phyloP scores from a whole-genome alignment of 2,329 filamentous ascomycete genomes.

The Epichloe elymi region DNA sequence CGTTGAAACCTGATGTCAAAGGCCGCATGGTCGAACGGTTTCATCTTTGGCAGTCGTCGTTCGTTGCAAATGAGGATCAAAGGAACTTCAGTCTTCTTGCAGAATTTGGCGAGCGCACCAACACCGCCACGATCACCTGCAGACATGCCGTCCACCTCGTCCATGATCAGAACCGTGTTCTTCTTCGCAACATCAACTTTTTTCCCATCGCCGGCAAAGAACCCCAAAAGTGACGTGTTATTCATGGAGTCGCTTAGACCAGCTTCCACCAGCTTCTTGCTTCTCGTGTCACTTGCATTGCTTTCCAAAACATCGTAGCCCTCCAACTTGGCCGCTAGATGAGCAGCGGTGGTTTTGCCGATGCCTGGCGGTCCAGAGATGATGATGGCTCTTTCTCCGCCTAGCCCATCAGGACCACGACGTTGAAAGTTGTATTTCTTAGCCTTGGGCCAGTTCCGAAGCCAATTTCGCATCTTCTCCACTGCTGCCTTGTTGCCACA shows the following conservation, averaged over 20 bases:
- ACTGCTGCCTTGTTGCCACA: conserved; percentile 89
- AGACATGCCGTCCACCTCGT: conserved; percentile 98
- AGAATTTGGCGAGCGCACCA: conserved; percentile 83
- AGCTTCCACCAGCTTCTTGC: conserved; percentile 86
- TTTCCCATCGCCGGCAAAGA: conserved; percentile 75
- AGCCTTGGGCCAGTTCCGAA: conserved; percentile 67
- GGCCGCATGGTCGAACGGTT: conserved; percentile 80
- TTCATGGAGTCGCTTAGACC: conserved; percentile 84
- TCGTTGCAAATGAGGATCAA: conserved; percentile 98
- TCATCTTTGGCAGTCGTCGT: conserved; percentile 88
- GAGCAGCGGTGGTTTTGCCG: conserved; percentile 93
- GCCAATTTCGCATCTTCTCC: conserved; percentile 80
- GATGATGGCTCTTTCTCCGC: conserved; percentile 77
- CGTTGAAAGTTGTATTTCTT: conserved; percentile 72
- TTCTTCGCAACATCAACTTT: conserved; percentile 70
- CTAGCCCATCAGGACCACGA: conserved; percentile 72
- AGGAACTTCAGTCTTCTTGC: conserved; percentile 87
- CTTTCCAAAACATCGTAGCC: conserved; percentile 90
- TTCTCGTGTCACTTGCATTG: conserved; percentile 90
- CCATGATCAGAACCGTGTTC: conserved; percentile 94
- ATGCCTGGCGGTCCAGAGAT: conserved; percentile 92
- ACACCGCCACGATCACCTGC: conserved; percentile 93
- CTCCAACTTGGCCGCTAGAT: conserved; percentile 83
- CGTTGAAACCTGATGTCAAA: conserved; percentile 79
- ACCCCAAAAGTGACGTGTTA: conserved; percentile 84